A percentile compares a stretch with the other conserved stretches of the same genome.
These are phyloP conservation scores for Graphiopsis chlorocephala DNA, from an alignment of 2,329 filamentous ascomycete genomes.

Conservation along the genomic window DNA sequence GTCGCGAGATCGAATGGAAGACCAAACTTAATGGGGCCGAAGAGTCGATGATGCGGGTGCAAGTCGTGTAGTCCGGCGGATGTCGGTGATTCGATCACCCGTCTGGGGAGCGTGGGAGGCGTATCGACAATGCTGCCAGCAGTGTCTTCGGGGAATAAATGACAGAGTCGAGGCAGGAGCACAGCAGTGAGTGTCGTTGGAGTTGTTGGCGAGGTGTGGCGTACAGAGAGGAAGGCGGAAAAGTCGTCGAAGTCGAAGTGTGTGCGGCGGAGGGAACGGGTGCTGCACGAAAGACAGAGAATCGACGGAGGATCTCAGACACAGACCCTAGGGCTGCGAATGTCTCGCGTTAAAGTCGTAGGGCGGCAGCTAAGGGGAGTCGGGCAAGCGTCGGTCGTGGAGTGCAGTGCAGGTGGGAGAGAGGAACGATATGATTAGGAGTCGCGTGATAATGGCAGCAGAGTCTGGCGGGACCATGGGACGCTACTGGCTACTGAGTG, in stretches of 20 bases:
- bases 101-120: not conserved
- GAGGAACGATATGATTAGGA: conserved; percentile 16
- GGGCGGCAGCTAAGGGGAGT: not conserved
- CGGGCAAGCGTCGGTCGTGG: not conserved
- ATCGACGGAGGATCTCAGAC: conserved; percentile 12
- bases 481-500: conserved; percentile 4
- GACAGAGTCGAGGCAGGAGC: not conserved
- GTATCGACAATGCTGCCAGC: not conserved
- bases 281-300: not conserved
- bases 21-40: conserved; percentile 8
- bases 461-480: not conserved
- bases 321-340: conserved; percentile 7
- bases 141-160: not conserved
- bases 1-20: not conserved
- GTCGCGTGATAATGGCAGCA: conserved; percentile 15
- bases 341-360: not conserved
- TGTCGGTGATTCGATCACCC: not conserved
- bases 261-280: not conserved
- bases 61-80: not conserved
- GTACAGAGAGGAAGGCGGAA: not conserved
- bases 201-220: not conserved
- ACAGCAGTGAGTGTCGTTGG: not conserved
- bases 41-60: conserved; percentile 16
- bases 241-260: conserved; percentile 2
- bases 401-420: not conserved